A percentile compares a stretch with the other conserved stretches of the same genome.
Conservation (phyloP, 1,139 yeast genomes). For the Taphrina flavorubra region DNA sequence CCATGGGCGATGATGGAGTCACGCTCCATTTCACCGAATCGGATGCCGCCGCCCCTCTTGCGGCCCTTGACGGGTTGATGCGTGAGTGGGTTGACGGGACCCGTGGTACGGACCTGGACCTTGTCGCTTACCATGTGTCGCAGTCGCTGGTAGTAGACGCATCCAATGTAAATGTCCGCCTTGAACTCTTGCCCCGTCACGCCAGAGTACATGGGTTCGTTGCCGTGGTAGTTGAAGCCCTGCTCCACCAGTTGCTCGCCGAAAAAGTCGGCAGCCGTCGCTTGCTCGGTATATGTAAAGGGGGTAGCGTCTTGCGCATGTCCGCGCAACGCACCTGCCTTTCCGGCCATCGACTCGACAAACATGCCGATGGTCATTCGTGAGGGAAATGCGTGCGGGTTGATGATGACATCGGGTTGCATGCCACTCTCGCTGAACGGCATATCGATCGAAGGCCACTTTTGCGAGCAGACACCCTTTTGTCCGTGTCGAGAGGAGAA, state of each 20-base stretch:
- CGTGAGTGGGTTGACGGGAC: conserved; percentile 94
- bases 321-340: conserved; percentile 98
- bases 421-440: conserved; percentile 96
- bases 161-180: conserved; percentile 94
- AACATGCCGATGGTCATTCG: conserved; percentile 99
- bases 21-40: conserved; percentile 99
- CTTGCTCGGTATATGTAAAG: conserved; percentile 70
- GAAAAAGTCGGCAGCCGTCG: conserved; percentile 96
- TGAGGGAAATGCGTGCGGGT: conserved; percentile 99
- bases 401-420: conserved; percentile 95
- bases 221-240: conserved; percentile 97
- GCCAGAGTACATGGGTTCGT: conserved; percentile 99
- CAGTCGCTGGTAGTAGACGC: conserved; percentile 95
- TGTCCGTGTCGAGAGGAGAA: conserved; percentile 99
- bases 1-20: conserved; percentile 99
- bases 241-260: conserved; percentile 88
- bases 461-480: conserved; percentile 98
- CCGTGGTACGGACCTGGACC: conserved; percentile 98
- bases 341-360: conserved; percentile 96
- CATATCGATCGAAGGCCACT: conserved; percentile 97
- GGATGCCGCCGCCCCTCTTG: conserved; percentile 98
- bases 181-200: conserved; percentile 97
- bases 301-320: conserved; percentile 98
- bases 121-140: conserved; percentile 99
- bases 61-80: conserved; percentile 99